Percentiles rank a stretch among this genome's conserved stretches.
Evolutionary conservation across 2,329 filamentous ascomycete species (phyloP).

Genomic region (Aplosporella prunicola): DNA sequence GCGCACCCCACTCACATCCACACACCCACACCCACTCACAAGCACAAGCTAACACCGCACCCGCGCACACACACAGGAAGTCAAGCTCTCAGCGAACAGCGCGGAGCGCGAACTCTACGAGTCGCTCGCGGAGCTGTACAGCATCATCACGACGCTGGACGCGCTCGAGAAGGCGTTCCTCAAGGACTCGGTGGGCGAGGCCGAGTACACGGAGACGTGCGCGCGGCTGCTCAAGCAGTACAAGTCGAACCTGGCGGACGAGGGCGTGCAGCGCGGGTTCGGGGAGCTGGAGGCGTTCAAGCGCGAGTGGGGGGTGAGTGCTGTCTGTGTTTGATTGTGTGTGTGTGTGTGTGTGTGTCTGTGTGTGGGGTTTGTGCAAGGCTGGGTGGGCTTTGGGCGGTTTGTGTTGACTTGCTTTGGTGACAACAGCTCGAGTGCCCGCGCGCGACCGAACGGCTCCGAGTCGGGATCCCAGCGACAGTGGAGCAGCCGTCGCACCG

Average conservation of each 20-base stretch:
- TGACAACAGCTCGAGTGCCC: constrained; percentile 76
- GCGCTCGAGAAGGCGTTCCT: constrained; percentile 94
- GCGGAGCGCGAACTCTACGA: constrained; percentile 90
- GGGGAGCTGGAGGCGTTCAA: constrained; percentile 86
- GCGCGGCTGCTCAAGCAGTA: constrained; percentile 91
- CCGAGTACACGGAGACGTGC: constrained; percentile 94
- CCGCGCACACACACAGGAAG: no score
- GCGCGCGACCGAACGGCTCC: constrained; percentile 82
- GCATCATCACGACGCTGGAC: constrained; percentile 91
- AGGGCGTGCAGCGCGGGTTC: constrained; percentile 82
- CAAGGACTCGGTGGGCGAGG: constrained; percentile 85
- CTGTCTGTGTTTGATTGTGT: no score
- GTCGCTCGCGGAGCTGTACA: constrained; percentile 93
- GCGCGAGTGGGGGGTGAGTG: constrained; percentile 74
- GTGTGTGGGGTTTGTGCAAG: neutral
- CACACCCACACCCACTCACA: neutral
- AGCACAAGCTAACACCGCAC: constrained; percentile 13
- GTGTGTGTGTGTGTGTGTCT: constrained; percentile 5
- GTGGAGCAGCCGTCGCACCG: constrained; percentile 50
- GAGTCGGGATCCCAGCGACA: constrained; percentile 86
- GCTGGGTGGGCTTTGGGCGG: neutral
- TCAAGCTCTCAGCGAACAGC: constrained; percentile 78
- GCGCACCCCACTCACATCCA: constrained; percentile 1
- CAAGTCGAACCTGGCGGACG: constrained; percentile 84
- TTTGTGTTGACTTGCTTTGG: neutral